A percentile compares a stretch with the other conserved stretches of the same genome.
Evolutionary conservation across 169 alveolate genomes (phyloP).

Genomic region (Cryptosporidium andersoni): DNA sequence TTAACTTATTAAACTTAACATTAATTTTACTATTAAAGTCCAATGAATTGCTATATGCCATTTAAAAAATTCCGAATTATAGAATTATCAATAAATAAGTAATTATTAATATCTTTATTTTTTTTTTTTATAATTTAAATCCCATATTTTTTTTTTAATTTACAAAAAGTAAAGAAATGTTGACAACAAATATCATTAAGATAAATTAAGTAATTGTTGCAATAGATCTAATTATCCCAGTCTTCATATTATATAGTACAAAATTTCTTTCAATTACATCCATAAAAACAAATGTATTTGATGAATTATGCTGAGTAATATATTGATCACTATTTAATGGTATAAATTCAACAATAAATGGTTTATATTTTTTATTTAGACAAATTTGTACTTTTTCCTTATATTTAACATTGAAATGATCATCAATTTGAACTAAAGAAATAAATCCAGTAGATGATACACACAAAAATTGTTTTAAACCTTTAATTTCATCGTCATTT

Average conservation of each 20-base stretch:
- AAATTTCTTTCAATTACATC: conserved; percentile 64
- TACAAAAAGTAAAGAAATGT: no score
- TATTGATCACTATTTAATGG: conserved; percentile 32
- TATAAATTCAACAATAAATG: conserved; percentile 53
- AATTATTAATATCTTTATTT: no score
- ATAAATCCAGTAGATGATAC: conserved; percentile 63
- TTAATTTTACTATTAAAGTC: no score
- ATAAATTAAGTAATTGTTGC: conserved; percentile 23
- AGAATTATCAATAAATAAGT: no score
- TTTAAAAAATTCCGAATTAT: no score
- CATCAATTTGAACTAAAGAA: conserved; percentile 16
- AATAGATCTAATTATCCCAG: conserved; percentile 31
- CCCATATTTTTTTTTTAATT: no score
- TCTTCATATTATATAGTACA: conserved; percentile 37
- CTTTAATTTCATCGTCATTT: conserved; percentile 16
- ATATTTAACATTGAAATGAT: neutral
- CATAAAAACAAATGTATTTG: conserved; percentile 48
- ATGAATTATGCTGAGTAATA: conserved; percentile 10
- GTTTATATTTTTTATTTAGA: conserved; percentile 45
- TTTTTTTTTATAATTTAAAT: no score
- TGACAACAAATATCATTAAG: neutral
- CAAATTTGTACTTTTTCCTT: conserved; percentile 53
- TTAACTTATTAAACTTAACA: no score
- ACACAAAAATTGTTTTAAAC: neutral
- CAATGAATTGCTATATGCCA: no score